Conservation (phyloP, 2,329 filamentous ascomycete species). For the Sphaerulina populicola region DNA sequence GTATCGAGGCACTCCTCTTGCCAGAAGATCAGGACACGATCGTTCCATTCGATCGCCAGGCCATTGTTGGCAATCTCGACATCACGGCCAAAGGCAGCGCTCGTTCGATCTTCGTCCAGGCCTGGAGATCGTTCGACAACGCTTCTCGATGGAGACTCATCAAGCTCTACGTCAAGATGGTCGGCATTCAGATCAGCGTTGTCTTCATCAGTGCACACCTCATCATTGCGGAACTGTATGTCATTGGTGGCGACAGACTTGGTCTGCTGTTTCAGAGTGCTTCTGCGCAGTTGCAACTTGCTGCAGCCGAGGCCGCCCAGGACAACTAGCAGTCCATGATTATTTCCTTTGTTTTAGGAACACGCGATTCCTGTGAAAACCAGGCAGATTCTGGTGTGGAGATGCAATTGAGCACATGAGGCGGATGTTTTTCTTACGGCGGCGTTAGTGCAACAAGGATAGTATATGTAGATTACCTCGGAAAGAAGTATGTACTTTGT, state of each 20-base stretch:
- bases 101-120: constrained; percentile 58
- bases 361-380: too few species aligned
- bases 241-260: constrained; percentile 28
- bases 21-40: constrained; percentile 74
- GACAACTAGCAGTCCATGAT: background rate
- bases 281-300: constrained; percentile 23
- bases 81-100: constrained; percentile 57
- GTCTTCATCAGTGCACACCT: constrained; percentile 23
- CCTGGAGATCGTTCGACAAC: constrained; percentile 70
- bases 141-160: constrained; percentile 64
- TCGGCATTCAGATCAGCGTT: constrained; percentile 41
- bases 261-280: constrained; percentile 23
- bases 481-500: background rate
- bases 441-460: background rate
- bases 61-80: constrained; percentile 59
- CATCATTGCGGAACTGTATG: constrained; percentile 25
- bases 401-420: too few species aligned
- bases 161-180: constrained; percentile 66
- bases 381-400: too few species aligned
- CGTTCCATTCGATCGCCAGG: constrained; percentile 80
- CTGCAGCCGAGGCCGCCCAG: constrained; percentile 22
- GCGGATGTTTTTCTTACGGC: too few species aligned
- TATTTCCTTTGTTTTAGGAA: too few species aligned
- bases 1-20: constrained; percentile 80
- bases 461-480: background rate